Percentiles rank a stretch among this genome's conserved stretches.
Evolutionary conservation across 2,329 filamentous ascomycete genomes (phyloP).

Genomic region (Coniochaeta prunicola): DNA sequence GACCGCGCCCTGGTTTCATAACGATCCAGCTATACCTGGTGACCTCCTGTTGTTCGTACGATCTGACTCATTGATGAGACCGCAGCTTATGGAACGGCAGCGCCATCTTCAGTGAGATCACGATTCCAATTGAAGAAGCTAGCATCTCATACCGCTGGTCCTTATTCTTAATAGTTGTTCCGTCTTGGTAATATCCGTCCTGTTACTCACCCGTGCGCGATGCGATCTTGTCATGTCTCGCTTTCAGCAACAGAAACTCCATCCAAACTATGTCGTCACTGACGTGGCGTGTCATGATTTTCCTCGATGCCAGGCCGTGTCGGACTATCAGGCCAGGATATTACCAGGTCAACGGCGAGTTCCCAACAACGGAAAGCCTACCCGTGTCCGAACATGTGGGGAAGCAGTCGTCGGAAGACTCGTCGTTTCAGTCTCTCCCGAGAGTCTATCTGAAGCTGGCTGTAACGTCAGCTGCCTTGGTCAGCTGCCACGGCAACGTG

Average conservation of each 20-base stretch:
- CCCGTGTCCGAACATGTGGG: conserved; percentile 1
- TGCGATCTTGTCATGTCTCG: background rate
- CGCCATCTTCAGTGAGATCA: background rate
- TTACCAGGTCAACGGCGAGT: background rate
- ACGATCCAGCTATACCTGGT: background rate
- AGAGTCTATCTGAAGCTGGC: conserved; percentile 1
- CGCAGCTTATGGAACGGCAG: background rate
- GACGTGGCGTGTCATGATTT: background rate
- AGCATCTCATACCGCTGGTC: background rate
- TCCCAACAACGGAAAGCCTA: conserved; percentile 1
- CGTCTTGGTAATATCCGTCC: background rate
- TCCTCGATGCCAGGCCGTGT: background rate
- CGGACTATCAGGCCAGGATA: background rate
- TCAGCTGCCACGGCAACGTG: conserved; percentile 2
- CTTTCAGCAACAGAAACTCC: background rate
- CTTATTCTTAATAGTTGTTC: background rate
- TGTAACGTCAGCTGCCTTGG: conserved; percentile 1
- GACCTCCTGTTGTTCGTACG: background rate
- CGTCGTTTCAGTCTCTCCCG: background rate
- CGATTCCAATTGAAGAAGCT: background rate
- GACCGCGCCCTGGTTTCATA: background rate
- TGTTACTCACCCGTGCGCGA: background rate
- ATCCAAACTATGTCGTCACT: background rate
- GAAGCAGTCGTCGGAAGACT: background rate
- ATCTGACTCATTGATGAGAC: background rate